These are phyloP conservation scores for Excoecaria agallocha DNA, from an alignment of 345 rosid genomes.

Conservation along the genomic window DNA sequence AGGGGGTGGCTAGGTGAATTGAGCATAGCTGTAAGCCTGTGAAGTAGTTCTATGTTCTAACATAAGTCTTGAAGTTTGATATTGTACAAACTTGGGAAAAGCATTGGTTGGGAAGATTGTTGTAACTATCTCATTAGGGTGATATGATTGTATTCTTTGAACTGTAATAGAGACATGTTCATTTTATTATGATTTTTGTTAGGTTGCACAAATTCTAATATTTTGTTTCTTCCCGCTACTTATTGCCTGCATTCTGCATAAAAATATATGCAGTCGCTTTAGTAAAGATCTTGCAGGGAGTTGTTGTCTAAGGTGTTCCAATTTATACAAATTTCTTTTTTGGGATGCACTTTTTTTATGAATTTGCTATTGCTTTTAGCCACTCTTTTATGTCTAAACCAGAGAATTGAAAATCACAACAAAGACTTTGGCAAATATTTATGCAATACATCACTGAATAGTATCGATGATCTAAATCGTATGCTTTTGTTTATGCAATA, in stretches of 20 bases:
- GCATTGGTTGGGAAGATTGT: slow-evolving; percentile 17
- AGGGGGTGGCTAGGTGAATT: slow-evolving; percentile 22
- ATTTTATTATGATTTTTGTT: slow-evolving; percentile 10
- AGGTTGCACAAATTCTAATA: neutral
- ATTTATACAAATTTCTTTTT: no score
- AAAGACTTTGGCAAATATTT: no score
- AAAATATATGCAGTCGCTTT: neutral
- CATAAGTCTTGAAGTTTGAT: slow-evolving; percentile 18
- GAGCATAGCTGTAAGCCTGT: slow-evolving; percentile 10
- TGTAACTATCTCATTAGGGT: slow-evolving; percentile 22
- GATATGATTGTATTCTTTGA: slow-evolving; percentile 28
- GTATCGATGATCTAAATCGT: no score
- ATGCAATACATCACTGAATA: no score
- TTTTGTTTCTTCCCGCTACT: neutral
- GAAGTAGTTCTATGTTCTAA: slow-evolving; percentile 14
- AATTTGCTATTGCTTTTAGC: no score
- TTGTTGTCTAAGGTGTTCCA: neutral
- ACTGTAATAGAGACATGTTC: slow-evolving; percentile 13
- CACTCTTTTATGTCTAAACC: no score
- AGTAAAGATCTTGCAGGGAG: no score
- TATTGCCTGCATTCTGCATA: neutral
- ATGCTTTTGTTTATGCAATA: neutral
- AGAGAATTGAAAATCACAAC: no score
- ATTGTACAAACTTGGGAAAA: slow-evolving; percentile 25
- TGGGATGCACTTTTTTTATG: no score